These are phyloP conservation scores for Alternaria sp. DNA, from an alignment of 2,329 filamentous ascomycete genomes.

Conservation along the genomic window DNA sequence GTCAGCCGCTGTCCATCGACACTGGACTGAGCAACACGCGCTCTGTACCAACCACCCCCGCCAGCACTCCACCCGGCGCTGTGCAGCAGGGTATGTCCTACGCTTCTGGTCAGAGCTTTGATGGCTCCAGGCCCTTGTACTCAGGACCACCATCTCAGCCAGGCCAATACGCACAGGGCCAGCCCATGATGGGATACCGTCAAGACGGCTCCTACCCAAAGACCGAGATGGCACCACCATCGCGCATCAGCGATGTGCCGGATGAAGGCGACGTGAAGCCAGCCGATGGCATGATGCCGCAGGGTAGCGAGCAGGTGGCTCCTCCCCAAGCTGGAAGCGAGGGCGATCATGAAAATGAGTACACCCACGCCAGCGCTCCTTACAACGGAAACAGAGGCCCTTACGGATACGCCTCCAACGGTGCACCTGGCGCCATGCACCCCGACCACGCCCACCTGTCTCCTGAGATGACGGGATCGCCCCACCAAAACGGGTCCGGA, in stretches of 20 bases:
- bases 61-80: conserved; percentile 83
- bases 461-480: conserved; percentile 82
- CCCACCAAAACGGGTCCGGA: conserved; percentile 81
- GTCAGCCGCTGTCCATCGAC: conserved; percentile 80
- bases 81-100: conserved; percentile 84
- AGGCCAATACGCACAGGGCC: conserved; percentile 71
- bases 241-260: conserved; percentile 66
- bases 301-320: conserved; percentile 56
- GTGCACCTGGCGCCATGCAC: conserved; percentile 69
- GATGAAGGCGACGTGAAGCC: conserved; percentile 69
- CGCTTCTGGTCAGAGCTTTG: conserved; percentile 73
- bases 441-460: conserved; percentile 78
- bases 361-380: conserved; percentile 76
- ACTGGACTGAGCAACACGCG: conserved; percentile 77
- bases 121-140: conserved; percentile 79
- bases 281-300: conserved; percentile 63
- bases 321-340: conserved; percentile 68
- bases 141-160: conserved; percentile 70
- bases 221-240: conserved; percentile 86
- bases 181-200: conserved; percentile 69
- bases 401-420: conserved; percentile 76
- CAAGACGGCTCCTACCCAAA: conserved; percentile 67
- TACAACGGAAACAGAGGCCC: conserved; percentile 75
- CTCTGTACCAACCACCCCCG: conserved; percentile 89
- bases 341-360: conserved; percentile 77